Conservation (phyloP, 257 asterid genomes). For the Nicotiana obtusifolia region DNA sequence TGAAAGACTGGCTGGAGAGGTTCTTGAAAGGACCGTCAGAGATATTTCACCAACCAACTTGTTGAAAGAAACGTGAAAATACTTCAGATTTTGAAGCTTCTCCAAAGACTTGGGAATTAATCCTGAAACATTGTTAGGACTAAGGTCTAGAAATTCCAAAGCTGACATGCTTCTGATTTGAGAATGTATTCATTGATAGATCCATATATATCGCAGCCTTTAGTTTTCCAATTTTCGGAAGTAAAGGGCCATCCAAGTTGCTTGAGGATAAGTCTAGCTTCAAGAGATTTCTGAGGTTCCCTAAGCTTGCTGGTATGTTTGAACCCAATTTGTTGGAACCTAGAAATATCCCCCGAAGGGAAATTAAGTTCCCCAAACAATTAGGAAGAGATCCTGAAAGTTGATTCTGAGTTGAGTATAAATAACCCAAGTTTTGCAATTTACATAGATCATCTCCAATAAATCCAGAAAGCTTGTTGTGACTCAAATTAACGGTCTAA, state of each 20-base stretch:
- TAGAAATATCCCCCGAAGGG: neutral
- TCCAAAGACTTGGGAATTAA: neutral
- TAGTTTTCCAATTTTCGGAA: neutral
- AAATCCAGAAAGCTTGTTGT: neutral
- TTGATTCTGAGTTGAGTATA: constrained; percentile 6
- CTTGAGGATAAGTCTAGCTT: neutral
- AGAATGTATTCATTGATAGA: neutral
- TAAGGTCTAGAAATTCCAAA: constrained; percentile 6
- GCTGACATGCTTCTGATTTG: neutral
- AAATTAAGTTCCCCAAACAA: neutral
- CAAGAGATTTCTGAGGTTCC: neutral
- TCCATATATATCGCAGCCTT: neutral
- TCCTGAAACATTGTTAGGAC: constrained; percentile 3
- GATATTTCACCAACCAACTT: neutral
- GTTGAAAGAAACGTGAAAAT: neutral
- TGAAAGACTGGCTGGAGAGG: neutral
- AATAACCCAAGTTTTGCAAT: neutral
- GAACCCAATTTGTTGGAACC: neutral
- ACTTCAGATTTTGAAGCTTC: neutral
- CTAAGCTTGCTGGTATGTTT: neutral
- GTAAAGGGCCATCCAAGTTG: neutral
- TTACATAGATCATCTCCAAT: neutral
- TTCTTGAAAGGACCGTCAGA: neutral
- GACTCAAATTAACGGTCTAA: neutral
- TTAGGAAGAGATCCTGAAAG: neutral